Conservation (phyloP, 2,329 filamentous ascomycete genomes). For the Massarina eburnea region DNA sequence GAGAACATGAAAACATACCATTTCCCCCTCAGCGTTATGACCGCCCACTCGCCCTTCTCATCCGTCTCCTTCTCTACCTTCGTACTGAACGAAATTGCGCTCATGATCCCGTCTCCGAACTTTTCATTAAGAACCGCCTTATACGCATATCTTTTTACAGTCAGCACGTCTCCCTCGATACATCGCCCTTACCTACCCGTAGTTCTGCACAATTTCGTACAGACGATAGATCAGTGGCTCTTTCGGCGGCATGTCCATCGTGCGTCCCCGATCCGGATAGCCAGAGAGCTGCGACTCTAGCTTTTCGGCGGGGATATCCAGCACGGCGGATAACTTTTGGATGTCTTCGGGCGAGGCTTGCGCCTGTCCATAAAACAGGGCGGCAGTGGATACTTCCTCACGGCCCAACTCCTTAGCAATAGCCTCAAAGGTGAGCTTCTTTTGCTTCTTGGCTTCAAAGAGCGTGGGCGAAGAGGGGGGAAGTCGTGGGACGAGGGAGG, state of each 20-base stretch:
- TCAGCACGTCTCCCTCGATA: too few relatives aligned
- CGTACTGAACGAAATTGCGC: conserved; percentile 86
- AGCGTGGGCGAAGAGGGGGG: conserved; percentile 71
- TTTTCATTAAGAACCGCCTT: conserved; percentile 97
- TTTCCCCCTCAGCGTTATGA: conserved; percentile 81
- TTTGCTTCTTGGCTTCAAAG: conserved; percentile 76
- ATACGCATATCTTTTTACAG: too few relatives aligned
- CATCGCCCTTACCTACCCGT: too few relatives aligned
- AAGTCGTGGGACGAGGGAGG: conserved; percentile 67
- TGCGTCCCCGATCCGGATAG: conserved; percentile 78
- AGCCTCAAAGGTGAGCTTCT: conserved; percentile 75
- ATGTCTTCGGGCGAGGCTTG: conserved; percentile 71
- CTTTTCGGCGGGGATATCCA: conserved; percentile 60
- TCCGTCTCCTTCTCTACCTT: conserved; percentile 94
- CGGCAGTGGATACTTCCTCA: conserved; percentile 81
- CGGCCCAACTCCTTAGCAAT: conserved; percentile 75
- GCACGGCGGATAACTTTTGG: conserved; percentile 64
- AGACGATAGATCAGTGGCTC: conserved; percentile 88
- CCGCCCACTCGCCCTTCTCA: conserved; percentile 79
- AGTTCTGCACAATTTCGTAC: conserved; percentile 95
- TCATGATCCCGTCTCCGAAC: conserved; percentile 82
- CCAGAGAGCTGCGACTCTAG: conserved; percentile 67
- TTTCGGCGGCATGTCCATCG: conserved; percentile 79
- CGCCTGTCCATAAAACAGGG: conserved; percentile 88
- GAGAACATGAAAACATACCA: conserved; percentile 60